These are phyloP conservation scores for Helotiales sp. DNA, from an alignment of 2,329 filamentous ascomycete genomes.

Conservation along the genomic window DNA sequence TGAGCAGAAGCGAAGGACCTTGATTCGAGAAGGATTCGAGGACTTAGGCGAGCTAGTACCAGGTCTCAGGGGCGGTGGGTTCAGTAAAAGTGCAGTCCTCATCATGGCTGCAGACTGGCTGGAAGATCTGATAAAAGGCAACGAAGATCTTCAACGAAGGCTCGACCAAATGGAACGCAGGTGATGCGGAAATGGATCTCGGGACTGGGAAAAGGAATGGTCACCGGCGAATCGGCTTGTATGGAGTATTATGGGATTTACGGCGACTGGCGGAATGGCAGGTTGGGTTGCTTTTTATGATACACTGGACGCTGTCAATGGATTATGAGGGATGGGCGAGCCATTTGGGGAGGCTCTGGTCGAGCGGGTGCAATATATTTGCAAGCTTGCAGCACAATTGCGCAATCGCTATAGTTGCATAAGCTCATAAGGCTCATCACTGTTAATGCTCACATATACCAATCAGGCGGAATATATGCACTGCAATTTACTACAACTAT, in stretches of 20 bases:
- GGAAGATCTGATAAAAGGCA: constrained; percentile 73
- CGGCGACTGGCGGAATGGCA: not conserved
- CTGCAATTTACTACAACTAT: too few species aligned
- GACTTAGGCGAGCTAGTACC: constrained; percentile 80
- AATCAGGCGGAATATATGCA: too few species aligned
- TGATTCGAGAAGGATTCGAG: constrained; percentile 81
- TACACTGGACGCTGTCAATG: constrained; percentile 20
- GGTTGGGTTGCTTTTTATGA: constrained; percentile 18
- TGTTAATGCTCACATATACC: too few species aligned
- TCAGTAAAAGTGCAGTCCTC: constrained; percentile 83
- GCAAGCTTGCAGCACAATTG: not conserved
- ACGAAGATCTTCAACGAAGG: constrained; percentile 62
- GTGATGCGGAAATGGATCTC: constrained; percentile 8
- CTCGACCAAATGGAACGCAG: constrained; percentile 52
- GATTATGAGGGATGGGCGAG: constrained; percentile 7
- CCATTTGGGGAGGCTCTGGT: not conserved
- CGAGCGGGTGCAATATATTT: not conserved
- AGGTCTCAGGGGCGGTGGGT: constrained; percentile 71
- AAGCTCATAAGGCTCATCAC: too few species aligned
- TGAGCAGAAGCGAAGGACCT: constrained; percentile 82
- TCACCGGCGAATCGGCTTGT: constrained; percentile 12
- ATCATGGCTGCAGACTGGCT: constrained; percentile 78
- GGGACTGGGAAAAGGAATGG: not conserved
- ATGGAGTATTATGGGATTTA: constrained; percentile 7
- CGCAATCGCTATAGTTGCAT: too few species aligned